Conservation (phyloP, 2,329 filamentous ascomycete species). For the Cercospora canescens region DNA sequence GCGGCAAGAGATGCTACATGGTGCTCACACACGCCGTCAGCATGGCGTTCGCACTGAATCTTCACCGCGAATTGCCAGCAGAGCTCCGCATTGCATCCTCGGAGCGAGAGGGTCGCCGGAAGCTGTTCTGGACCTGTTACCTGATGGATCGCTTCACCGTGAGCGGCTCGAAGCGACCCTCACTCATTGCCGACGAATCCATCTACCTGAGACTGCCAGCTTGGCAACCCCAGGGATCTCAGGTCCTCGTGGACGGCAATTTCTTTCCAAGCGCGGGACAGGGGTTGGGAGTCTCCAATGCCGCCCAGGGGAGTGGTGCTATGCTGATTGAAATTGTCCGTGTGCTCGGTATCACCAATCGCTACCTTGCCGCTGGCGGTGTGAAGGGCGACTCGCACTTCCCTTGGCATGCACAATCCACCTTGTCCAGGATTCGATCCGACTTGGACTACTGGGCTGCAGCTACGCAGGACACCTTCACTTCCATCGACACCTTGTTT, state of each 20-base stretch:
- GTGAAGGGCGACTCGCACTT: slow-evolving; percentile 90
- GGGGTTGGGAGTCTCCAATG: slow-evolving; percentile 52
- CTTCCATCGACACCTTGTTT: slow-evolving; percentile 72
- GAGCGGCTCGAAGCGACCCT: slow-evolving; percentile 78
- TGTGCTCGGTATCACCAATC: slow-evolving; percentile 79
- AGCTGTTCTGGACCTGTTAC: slow-evolving; percentile 89
- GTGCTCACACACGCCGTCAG: slow-evolving; percentile 75
- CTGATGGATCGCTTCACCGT: slow-evolving; percentile 81
- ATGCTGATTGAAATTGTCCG: slow-evolving; percentile 84
- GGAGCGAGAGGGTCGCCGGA: slow-evolving; percentile 73
- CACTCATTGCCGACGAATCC: slow-evolving; percentile 75
- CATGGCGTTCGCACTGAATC: slow-evolving; percentile 79
- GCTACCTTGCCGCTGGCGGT: slow-evolving; percentile 79
- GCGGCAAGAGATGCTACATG: slow-evolving; percentile 86
- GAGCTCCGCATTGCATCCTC: slow-evolving; percentile 62
- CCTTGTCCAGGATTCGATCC: slow-evolving; percentile 80
- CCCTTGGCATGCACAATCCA: slow-evolving; percentile 85
- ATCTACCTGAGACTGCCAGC: slow-evolving; percentile 74
- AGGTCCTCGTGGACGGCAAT: slow-evolving; percentile 70
- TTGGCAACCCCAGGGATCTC: slow-evolving; percentile 64
- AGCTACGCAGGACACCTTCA: slow-evolving; percentile 76
- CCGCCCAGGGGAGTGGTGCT: slow-evolving; percentile 71
- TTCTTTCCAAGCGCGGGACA: slow-evolving; percentile 73
- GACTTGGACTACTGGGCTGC: slow-evolving; percentile 84
- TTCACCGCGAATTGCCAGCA: slow-evolving; percentile 73